Evolutionary conservation across 2,329 filamentous ascomycete species (phyloP), one percentile per base, ranked within the genome.

Genomic region (Gyromitra esculenta): DNA sequence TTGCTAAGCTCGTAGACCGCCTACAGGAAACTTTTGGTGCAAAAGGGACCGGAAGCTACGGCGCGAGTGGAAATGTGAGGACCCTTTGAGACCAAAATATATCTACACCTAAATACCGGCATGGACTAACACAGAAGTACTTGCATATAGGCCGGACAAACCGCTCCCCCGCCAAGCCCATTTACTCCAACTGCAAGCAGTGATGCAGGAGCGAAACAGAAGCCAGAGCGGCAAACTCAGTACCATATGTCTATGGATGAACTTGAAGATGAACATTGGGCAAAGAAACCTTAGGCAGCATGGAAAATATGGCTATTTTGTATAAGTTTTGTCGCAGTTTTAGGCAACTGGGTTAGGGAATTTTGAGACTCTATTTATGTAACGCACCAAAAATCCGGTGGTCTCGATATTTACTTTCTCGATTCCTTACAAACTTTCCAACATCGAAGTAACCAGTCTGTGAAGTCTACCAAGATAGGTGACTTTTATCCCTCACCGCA

Each of bases 11-110:
- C 9, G 52, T 68, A 15, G 52, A 68, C 39, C 52, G 25, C 21
- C 15, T 68, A 7, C 65, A 59, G 13, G 41, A 68, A 35, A 68
- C 65, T 7, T 68, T 68, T 15, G 52, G 65, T 4, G 21, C 37
- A 5, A 60, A 60, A 37, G 37, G 2, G 37, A 4, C 65, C 5
- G 31, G 15, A 2, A 39, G 5, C 9, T 18, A 25, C 13, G 31
- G n/a, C 2, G 31, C 9, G 25, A 54, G 5, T 5, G 15, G 45
- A 65, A 52, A 37, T 11, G 63, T 65, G n/a, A 43, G 63, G 3
- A 18, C 11, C 21, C 21, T 15, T n/a, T 13, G 5, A 13, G 25
- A 25, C 37, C 6, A 11, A 48, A 18, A n/a, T 3, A n/a, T 57
- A 37, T 45, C 25, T 3, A 39, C 6, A 37, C 6, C n/a, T n/a